Percentiles rank a stretch among this genome's conserved stretches.
phyloP scores from a whole-genome alignment of 148 eudicot genomes.

The Chenopodium suecicum region DNA sequence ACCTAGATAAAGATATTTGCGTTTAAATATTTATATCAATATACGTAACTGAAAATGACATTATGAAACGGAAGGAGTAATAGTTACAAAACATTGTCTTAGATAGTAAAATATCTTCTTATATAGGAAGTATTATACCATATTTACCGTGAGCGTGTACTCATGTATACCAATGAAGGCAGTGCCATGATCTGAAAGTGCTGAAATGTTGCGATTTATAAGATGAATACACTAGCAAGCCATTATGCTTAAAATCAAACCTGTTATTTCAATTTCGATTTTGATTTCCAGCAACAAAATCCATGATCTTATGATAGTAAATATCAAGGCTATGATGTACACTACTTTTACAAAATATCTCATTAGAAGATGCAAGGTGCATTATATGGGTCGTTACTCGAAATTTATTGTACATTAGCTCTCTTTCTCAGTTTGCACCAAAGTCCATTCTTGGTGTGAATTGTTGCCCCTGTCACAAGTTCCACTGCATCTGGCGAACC shows the following conservation, averaged over 20 bases:
- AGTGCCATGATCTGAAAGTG: no score
- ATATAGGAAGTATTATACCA: no score
- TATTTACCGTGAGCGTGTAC: no score
- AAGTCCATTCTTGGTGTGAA: constrained; percentile 86
- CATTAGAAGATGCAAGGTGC: neutral
- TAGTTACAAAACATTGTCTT: no score
- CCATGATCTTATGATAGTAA: neutral
- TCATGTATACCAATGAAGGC: no score
- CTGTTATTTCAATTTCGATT: neutral
- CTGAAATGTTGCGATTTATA: no score
- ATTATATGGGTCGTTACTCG: neutral
- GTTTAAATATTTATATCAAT: no score
- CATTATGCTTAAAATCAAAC: neutral
- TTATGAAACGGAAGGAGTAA: no score
- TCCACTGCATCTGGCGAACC: constrained; percentile 80
- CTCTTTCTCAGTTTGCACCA: constrained; percentile 85
- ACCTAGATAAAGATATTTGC: no score
- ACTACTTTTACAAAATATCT: neutral
- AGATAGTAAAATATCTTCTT: no score
- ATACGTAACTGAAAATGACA: no score
- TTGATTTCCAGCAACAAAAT: neutral
- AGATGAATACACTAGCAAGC: no score
- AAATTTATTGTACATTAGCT: constrained; percentile 22
- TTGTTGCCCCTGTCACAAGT: constrained; percentile 92
- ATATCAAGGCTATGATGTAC: neutral